These are phyloP conservation scores for Magnolia officinalis DNA, from an alignment of 164 flowering plant genomes.

Conservation along the genomic window DNA sequence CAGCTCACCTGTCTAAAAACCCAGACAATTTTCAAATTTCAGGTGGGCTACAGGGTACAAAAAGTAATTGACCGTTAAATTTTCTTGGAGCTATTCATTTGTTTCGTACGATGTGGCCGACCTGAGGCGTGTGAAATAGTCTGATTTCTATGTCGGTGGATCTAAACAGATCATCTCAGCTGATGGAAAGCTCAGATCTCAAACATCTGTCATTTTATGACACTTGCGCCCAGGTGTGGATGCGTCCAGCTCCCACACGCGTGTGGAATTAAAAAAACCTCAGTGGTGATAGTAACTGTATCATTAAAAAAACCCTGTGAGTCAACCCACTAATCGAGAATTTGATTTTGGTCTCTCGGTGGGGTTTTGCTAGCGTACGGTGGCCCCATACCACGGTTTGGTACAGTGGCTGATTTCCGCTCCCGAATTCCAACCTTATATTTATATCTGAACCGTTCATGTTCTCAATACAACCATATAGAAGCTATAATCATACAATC, in stretches of 20 bases:
- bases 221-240: not conserved
- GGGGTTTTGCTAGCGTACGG: too few relatives aligned
- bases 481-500: too few relatives aligned
- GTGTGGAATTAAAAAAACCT: not conserved
- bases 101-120: too few relatives aligned
- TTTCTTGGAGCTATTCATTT: not conserved
- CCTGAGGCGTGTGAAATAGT: not conserved
- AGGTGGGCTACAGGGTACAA: not conserved
- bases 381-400: too few relatives aligned
- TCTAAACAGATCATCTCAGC: not conserved
- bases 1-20: not conserved
- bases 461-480: too few relatives aligned
- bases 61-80: not conserved
- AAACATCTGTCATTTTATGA: not conserved
- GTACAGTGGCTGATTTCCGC: too few relatives aligned
- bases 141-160: too few relatives aligned
- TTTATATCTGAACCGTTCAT: too few relatives aligned
- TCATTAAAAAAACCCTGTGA: not conserved
- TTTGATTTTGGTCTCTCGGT: not conserved
- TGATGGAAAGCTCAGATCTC: not conserved
- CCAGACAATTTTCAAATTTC: too few relatives aligned
- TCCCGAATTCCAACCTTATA: too few relatives aligned
- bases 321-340: slow-evolving; percentile 7
- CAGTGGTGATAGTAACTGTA: slow-evolving; percentile 3
- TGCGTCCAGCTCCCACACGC: not conserved